Evolutionary conservation across 2,329 filamentous ascomycete genomes (phyloP).

Genomic region (Exophiala bonariae): DNA sequence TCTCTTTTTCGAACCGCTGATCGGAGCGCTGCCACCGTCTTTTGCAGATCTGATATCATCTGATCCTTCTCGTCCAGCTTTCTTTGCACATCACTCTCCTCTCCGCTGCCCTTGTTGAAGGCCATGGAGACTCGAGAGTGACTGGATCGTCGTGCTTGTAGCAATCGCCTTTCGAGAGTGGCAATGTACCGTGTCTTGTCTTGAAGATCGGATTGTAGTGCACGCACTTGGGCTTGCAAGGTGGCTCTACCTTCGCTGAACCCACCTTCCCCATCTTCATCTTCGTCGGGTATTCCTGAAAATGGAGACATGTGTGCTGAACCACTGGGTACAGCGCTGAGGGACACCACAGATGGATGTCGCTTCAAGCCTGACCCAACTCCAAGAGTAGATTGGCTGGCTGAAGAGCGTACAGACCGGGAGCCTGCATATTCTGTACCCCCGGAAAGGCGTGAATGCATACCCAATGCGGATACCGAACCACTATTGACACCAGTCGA

Average conservation of each 20-base stretch:
- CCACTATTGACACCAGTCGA: slow-evolving; percentile 90
- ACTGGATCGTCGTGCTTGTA: slow-evolving; percentile 87
- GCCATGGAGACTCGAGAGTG: slow-evolving; percentile 82
- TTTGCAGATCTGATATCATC: slow-evolving; percentile 91
- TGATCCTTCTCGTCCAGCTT: slow-evolving; percentile 96
- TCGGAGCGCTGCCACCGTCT: slow-evolving; percentile 84
- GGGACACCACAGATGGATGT: slow-evolving; percentile 66
- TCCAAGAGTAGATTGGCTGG: slow-evolving; percentile 61
- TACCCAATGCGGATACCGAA: slow-evolving; percentile 67
- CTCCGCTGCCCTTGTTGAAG: slow-evolving; percentile 68
- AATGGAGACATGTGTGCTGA: slow-evolving; percentile 31
- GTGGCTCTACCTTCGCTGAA: slow-evolving; percentile 85
- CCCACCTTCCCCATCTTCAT: slow-evolving; percentile 72
- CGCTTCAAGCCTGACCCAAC: slow-evolving; percentile 58
- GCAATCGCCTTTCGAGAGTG: slow-evolving; percentile 85
- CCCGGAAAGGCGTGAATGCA: slow-evolving; percentile 61
- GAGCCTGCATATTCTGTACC: slow-evolving; percentile 36
- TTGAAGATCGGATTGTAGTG: slow-evolving; percentile 90
- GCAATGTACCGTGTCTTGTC: slow-evolving; percentile 97
- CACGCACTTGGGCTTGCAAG: slow-evolving; percentile 78
- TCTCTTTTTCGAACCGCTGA: slow-evolving; percentile 85
- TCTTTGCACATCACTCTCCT: slow-evolving; percentile 73
- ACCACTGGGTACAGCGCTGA: slow-evolving; percentile 43
- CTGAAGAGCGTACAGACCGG: slow-evolving; percentile 67
- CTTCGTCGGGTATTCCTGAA: slow-evolving; percentile 45